Evolutionary conservation across 768 basidiomycete species (phyloP).

Genomic region (Phanerochaete carnosa): DNA sequence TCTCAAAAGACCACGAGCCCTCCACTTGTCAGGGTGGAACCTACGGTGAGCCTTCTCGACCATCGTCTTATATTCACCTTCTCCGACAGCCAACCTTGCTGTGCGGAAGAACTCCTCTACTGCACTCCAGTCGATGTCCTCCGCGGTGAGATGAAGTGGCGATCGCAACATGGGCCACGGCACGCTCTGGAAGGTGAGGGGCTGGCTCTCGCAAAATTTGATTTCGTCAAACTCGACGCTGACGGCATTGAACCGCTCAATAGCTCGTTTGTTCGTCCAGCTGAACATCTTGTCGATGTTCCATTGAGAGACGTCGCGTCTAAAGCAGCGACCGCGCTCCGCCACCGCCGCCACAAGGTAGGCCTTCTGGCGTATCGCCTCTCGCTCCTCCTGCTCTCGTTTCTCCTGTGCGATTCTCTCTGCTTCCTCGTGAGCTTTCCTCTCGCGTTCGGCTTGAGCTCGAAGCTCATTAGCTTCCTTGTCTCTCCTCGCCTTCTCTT

Average conservation of each 20-base stretch:
- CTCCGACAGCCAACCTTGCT: neutral
- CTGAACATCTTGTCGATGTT: neutral
- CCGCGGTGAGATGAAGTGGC: neutral
- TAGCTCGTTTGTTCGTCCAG: conserved; percentile 63
- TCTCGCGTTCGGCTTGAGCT: neutral
- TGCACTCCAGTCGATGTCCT: neutral
- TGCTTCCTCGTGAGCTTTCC: neutral
- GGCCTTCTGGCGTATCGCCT: neutral
- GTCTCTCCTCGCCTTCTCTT: neutral
- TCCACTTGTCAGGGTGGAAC: conserved; percentile 8
- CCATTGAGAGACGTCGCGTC: neutral
- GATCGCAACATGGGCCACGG: neutral
- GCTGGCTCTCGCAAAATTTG: neutral
- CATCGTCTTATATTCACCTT: neutral
- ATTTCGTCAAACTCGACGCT: conserved; percentile 56
- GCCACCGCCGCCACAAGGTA: neutral
- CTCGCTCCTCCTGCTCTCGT: neutral
- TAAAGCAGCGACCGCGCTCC: neutral
- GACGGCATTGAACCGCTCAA: conserved; percentile 63
- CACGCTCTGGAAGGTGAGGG: neutral
- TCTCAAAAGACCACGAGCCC: neutral
- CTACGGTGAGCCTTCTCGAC: conserved; percentile 1
- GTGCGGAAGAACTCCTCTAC: neutral
- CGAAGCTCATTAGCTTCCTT: neutral
- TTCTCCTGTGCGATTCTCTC: neutral